Base-by-base conservation (phyloP, 768 basidiomycete species). In the Serendipita sp. region DNA sequence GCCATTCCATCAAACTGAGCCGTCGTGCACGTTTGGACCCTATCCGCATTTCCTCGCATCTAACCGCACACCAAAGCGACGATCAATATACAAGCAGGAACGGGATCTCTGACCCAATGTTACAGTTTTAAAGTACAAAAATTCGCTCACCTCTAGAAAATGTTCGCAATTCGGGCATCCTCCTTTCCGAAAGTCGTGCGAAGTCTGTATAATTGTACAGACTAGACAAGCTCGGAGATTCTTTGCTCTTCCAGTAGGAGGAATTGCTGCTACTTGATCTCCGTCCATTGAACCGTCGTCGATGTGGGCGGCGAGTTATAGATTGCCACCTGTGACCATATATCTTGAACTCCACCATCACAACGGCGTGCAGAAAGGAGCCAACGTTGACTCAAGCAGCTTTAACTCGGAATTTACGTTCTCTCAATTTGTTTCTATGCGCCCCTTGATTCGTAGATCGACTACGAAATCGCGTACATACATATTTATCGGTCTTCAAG, bases 81-180 rank as follows among this genome's bases (percentile, higher is more conserved):
- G 33, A 38, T 20, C 24, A 24, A 24, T 2, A 34, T 13, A 34
- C 65, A 44, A 48, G 26, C 5, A 48, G 9, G 45, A 28, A 28
- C 4, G 5, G 17, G 5, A 48, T 7, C 45, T 28, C 5, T 5
- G 45, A 48, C n/a, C 7, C 5, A 14, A 38, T 38, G n/a, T n/a
- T n/a, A n/a, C 34, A 38, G 4, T 38, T 38, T 14, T 38, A 61
- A 61, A 3, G 4, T 5, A 5, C 64, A 30, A 5, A 41, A 38
- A 14, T 14, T 14, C 4, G 71, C 81, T 62, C 64, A 94, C 95
- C 78, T 93, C 87, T 72, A 98, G 81, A 67, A 94, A 78, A 70
- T 95, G 90, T 68, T 98, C 95, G 70, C 96, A 99, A 72, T 99
- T 99, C 45, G 95, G 95, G 71, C 96, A 99, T 3, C 96, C 96